Evolutionary conservation across 805 yeast genomes (phyloP).

Genomic region (Yarrowia sp.): DNA sequence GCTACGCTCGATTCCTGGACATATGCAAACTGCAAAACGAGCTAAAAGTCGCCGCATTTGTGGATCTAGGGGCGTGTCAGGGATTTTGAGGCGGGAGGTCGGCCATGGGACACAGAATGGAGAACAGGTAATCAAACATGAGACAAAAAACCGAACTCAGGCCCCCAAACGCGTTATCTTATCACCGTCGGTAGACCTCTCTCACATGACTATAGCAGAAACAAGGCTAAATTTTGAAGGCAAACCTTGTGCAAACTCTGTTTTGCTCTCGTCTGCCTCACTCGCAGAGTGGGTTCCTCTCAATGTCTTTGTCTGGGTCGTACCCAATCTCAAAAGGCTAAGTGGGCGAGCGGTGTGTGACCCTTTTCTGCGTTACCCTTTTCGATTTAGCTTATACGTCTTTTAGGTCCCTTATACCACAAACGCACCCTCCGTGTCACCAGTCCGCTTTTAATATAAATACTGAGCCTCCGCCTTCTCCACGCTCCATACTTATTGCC

Average conservation of each 20-base stretch:
- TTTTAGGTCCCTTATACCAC: constrained; percentile 17
- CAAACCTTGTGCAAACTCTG: neutral
- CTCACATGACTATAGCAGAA: neutral
- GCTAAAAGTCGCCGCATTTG: constrained; percentile 7
- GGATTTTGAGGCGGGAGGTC: too few species aligned
- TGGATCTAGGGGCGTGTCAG: neutral
- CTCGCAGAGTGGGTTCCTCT: neutral
- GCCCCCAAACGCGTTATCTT: neutral
- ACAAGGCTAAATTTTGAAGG: neutral
- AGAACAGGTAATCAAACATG: too few species aligned
- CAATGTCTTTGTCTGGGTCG: neutral
- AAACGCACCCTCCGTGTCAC: neutral
- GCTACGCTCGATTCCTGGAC: neutral
- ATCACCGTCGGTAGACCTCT: neutral
- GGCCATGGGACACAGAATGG: too few species aligned
- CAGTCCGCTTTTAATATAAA: constrained; percentile 11
- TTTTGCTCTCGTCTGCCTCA: constrained; percentile 12
- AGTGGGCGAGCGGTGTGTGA: too few species aligned
- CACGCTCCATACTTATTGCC: constrained; percentile 14
- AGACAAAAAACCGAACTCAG: neutral
- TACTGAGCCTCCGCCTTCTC: neutral
- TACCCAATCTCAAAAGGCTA: constrained; percentile 9
- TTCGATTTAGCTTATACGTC: constrained; percentile 1
- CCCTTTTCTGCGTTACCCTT: neutral
- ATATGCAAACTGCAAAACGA: constrained; percentile 14